Evolutionary conservation across 164 flowering plant genomes (phyloP), one percentile per base, ranked within the genome.

Genomic region (Houttuynia cordata): DNA sequence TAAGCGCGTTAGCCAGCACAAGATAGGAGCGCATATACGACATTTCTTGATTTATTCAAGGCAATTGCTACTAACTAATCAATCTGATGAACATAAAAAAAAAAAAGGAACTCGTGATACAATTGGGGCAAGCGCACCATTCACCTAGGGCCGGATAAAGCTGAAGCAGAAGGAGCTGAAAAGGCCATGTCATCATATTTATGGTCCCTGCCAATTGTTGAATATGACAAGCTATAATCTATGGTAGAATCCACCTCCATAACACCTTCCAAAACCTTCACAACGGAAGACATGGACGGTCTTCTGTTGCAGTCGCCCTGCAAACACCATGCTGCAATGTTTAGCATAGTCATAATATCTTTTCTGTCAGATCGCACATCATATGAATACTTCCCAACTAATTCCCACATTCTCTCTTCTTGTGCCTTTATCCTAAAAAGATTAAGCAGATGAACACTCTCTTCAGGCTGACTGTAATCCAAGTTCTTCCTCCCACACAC

Each of bases 401-500:
- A 6, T 14, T 67, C 66, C 18, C 34, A 2, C 58, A 73, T 22
- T 52, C 24, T 62, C 30, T 69, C 30, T 45, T 37, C 67, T 25
- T 65, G 55, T 0, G 55, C 61, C 51, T 52, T 61, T 49, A 5
- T 40, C 24, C 66, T 34, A 21, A 69, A 34, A 8, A 73, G 19
- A 37, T 25, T 37, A 19, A 63, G 66, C 3, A 73, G 53, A 56
- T 55, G 59, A 5, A 39, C 24, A 40, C 50, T 47, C 47, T 22
- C 42, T 15, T 61, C 69, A 13, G 59, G 51, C 10, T n/a, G 57
- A 24, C 70, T 62, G 23, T 42, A 21, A 24, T 69, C 69, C 8
- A 70, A 23, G 62, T 54, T 74, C 55, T 59, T 70, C 54, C 66
- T 53, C 23, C 74, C 74, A 64, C 69, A 49, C 3, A 67, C 57